Evolutionary conservation across 1,284 basidiomycete species (phyloP).

Genomic region (Lignosus rhinocerotis): DNA sequence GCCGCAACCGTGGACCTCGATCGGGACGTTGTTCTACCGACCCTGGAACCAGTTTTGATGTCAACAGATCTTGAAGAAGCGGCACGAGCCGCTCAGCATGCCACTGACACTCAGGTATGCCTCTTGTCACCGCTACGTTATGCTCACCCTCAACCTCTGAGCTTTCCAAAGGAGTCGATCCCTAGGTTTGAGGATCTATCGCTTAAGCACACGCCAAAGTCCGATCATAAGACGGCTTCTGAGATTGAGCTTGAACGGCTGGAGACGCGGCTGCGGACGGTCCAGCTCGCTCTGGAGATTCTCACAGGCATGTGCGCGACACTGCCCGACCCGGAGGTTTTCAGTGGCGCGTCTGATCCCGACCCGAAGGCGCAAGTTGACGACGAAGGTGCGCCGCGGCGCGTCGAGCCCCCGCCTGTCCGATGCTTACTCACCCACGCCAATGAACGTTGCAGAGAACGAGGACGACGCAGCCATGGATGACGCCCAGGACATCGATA

Average conservation of each 20-base stretch:
- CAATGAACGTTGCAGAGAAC: slow-evolving; percentile 1
- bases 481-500: slow-evolving; percentile 38
- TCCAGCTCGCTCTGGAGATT: slow-evolving; percentile 82
- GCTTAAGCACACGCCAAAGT: slow-evolving; percentile 60
- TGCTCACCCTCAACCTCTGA: not conserved
- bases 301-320: slow-evolving; percentile 88
- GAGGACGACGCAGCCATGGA: slow-evolving; percentile 38
- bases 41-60: slow-evolving; percentile 67
- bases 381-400: slow-evolving; percentile 24
- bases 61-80: slow-evolving; percentile 61
- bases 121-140: slow-evolving; percentile 2
- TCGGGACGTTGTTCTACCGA: slow-evolving; percentile 71
- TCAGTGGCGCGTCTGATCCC: slow-evolving; percentile 35
- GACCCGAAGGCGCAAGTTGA: slow-evolving; percentile 41
- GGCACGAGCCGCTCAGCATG: slow-evolving; percentile 51
- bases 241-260: slow-evolving; percentile 75
- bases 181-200: slow-evolving; percentile 58
- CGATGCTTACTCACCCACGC: slow-evolving; percentile 1
- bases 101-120: slow-evolving; percentile 57
- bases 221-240: slow-evolving; percentile 69
- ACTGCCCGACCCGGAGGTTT: slow-evolving; percentile 68
- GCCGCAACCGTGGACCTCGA: slow-evolving; percentile 68
- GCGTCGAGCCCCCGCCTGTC: slow-evolving; percentile 2
- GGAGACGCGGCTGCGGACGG: slow-evolving; percentile 71
- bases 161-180: slow-evolving; percentile 35